Conservation (phyloP, 768 basidiomycete species). For the Psilocybe cubensis region DNA sequence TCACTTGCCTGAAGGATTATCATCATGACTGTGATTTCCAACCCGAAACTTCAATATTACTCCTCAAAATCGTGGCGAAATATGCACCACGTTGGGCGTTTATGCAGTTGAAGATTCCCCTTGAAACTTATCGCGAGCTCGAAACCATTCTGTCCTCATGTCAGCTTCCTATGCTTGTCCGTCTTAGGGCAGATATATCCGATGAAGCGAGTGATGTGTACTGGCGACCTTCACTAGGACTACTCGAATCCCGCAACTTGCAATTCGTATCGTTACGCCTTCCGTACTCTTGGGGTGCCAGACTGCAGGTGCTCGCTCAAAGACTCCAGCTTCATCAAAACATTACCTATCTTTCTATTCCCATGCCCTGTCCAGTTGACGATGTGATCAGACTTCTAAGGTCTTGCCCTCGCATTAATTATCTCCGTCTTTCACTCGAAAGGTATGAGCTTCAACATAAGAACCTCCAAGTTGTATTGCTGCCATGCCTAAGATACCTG, state of each 20-base stretch:
- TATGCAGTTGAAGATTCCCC: neutral
- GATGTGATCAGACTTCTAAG: too few species aligned
- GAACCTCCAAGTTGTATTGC: too few species aligned
- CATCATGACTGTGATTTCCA: neutral
- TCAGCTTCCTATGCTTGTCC: neutral
- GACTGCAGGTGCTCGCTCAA: too few species aligned
- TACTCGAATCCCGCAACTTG: neutral
- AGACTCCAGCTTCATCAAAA: too few species aligned
- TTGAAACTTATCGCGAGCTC: neutral
- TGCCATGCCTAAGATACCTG: too few species aligned
- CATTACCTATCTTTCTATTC: too few species aligned
- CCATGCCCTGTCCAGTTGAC: too few species aligned
- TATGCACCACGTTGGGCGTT: neutral
- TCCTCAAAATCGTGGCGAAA: neutral
- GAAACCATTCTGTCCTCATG: neutral
- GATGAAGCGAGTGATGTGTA: neutral
- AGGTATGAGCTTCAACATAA: too few species aligned
- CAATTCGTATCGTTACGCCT: neutral
- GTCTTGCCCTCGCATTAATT: too few species aligned
- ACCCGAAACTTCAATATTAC: neutral
- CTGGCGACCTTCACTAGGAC: neutral
- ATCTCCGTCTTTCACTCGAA: too few species aligned
- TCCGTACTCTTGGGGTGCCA: too few species aligned
- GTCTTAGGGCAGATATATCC: neutral
- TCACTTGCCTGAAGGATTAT: neutral